Evolutionary conservation across 805 yeast species (phyloP), one percentile per base, ranked within the genome.

Genomic region (Yamadazyma takamatsuzukensis): DNA sequence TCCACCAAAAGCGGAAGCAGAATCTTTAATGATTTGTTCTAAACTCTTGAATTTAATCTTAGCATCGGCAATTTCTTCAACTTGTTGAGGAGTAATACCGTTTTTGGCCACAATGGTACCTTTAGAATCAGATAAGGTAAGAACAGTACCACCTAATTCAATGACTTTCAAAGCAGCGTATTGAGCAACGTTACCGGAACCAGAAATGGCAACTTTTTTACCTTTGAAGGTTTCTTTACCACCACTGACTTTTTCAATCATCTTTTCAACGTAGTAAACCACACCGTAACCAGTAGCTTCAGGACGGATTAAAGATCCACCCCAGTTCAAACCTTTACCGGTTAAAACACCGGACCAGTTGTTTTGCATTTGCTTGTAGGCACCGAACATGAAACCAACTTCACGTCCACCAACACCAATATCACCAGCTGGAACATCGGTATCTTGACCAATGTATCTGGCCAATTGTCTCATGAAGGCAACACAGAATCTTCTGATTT

Each of bases 401-500:
- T 87, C 95, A 67, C 94, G 79, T 54, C 96, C 97, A 72, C 96
- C 96, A 45, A 87, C 95, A 76, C 95, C 96, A 64, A 90, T 90
- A 70, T 90, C 98, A 68, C 98, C 98, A 49, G 98, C 98, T 59
- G 98, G 98, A 35, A 93, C 97, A 70, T 90, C 98, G 40, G 95
- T 87, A 68, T 85, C 90, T 59, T 83, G 88, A 44, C 97, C 98
- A 69, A 90, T 90, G 79, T 89, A 89, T 67, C 95, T 83, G 47
- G 89, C 80, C 54, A 90, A 79, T 71, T 90, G 96, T 65, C 86
- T 75, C 96, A 90, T 90, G 77, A 90, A 90, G 32, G 96, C 76
- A 55, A 76, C 78, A 74, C 97, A 90, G 80, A 90, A 90, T 68
- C 95, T 81, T 76, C 98, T 83, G 70, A 90, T 90, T 74, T 90